Evolutionary conservation across 148 eudicot genomes (phyloP), one percentile per base, ranked within the genome.

Genomic region (Amaranthus hypochondriacus): DNA sequence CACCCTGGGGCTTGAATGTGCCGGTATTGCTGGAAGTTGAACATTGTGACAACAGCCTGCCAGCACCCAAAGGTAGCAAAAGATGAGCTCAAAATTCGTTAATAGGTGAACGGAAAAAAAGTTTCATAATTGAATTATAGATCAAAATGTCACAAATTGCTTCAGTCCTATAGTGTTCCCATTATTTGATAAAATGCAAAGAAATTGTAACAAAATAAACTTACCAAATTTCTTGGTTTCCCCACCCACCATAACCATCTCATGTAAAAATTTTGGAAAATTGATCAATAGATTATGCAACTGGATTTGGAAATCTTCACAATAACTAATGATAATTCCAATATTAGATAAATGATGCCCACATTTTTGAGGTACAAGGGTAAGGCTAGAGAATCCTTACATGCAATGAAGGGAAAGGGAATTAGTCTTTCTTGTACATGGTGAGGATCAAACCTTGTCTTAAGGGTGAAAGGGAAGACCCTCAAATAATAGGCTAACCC

Each of bases 1-100:
- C 92, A 90, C 28, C 94, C 94, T 0, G 94, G 94, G 39, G 87
- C 53, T 81, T 83, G 82, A 66, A 89, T 89, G 77, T 89, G 94
- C 9, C 94, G 89, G 42, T 87, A 89, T 69, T 79, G 78, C 69
- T 89, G 92, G 81, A 81, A 82, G 83, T 89, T 90, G 63, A 73
- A 75, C 80, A 90, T 88, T 8, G 89, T 82, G 56, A 90, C 91
- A 39, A 69, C 70, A 53, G 91, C 96, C 93, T 90, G 79, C 70
- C 64, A 70, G 13, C 59, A 67, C 2, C 28, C 44, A 61, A 0
- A 28, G 39, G 39, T 28, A 70, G 67, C 57, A 56, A 49, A 66
- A 51, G 63, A n/a, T 18, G 60, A 62, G 0, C 6, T 44, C 18
- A 54, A 28, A 28, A 15, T 59, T 11, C 13, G 5, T 18, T 7